phyloP scores from a whole-genome alignment of 768 basidiomycete species.

The Hygrocybe coccinea region DNA sequence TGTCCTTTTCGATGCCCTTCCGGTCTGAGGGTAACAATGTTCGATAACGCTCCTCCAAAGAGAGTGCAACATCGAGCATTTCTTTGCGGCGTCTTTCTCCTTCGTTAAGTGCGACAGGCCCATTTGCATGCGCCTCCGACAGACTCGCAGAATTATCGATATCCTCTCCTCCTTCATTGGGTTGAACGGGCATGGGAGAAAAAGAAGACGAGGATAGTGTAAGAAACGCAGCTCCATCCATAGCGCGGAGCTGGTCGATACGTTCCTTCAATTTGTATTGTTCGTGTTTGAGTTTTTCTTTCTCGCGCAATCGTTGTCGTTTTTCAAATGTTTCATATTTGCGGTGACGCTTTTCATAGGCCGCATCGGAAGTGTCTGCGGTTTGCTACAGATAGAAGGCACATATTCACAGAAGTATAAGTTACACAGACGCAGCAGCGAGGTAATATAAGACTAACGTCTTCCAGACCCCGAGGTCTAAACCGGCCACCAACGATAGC shows the following conservation, averaged over 20 bases:
- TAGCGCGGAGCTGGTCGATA: constrained; percentile 72
- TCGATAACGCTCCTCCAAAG: constrained; percentile 68
- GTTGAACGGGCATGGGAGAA: constrained; percentile 31
- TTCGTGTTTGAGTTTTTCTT: constrained; percentile 87
- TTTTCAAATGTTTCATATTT: constrained; percentile 87
- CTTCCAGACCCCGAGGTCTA: constrained; percentile 61
- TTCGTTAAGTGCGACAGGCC: constrained; percentile 42
- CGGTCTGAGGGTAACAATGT: constrained; percentile 68
- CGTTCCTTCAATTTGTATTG: constrained; percentile 89
- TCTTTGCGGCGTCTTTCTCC: constrained; percentile 70
- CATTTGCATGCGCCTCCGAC: constrained; percentile 36
- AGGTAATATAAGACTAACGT: constrained; percentile 47
- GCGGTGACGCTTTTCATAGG: constrained; percentile 76
- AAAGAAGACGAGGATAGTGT: constrained; percentile 56
- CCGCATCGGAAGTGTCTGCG: constrained; percentile 72
- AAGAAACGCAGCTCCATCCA: constrained; percentile 71
- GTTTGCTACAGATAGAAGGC: constrained; percentile 35
- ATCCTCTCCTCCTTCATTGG: constrained; percentile 25
- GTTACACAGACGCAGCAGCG: constrained; percentile 10
- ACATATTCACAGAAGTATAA: constrained; percentile 6
- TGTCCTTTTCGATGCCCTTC: constrained; percentile 29
- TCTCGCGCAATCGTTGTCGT: constrained; percentile 77
- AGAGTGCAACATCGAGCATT: constrained; percentile 66
- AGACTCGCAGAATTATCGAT: constrained; percentile 19
- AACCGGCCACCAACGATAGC: constrained; percentile 63